Evolutionary conservation across 2,329 filamentous ascomycete species (phyloP).

Genomic region (Eutypa lata): DNA sequence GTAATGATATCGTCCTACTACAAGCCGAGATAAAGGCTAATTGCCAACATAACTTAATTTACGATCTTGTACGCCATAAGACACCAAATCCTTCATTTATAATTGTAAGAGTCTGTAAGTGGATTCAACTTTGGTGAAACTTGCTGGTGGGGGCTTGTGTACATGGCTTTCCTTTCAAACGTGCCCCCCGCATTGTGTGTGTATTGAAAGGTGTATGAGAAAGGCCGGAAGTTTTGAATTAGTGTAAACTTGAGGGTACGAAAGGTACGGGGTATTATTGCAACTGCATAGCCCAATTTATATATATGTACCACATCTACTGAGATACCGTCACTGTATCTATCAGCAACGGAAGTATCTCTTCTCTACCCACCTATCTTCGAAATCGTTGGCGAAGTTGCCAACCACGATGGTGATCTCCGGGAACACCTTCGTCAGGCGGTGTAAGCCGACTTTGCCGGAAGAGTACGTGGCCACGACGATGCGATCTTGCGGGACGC

Average conservation of each 20-base stretch:
- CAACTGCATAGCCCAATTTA: background rate
- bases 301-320: background rate
- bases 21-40: background rate
- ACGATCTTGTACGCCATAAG: too few relatives aligned
- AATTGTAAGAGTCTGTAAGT: too few relatives aligned
- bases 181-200: too few relatives aligned
- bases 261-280: background rate
- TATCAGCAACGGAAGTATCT: conserved; percentile 82
- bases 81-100: background rate
- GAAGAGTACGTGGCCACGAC: conserved; percentile 93
- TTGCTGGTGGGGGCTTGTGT: too few relatives aligned
- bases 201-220: too few relatives aligned
- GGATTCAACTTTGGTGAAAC: too few relatives aligned
- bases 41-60: too few relatives aligned
- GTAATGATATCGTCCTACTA: background rate
- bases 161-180: too few relatives aligned
- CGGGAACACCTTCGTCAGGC: conserved; percentile 85
- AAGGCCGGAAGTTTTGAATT: too few relatives aligned
- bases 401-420: conserved; percentile 83
- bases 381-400: conserved; percentile 74
- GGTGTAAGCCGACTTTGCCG: conserved; percentile 77
- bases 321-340: background rate
- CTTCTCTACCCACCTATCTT: conserved; percentile 86
- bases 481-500: conserved; percentile 78
- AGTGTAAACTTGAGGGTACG: too few relatives aligned